Base-by-base conservation (phyloP, 129 eudicot genomes). In the Tanacetum coccineum region DNA sequence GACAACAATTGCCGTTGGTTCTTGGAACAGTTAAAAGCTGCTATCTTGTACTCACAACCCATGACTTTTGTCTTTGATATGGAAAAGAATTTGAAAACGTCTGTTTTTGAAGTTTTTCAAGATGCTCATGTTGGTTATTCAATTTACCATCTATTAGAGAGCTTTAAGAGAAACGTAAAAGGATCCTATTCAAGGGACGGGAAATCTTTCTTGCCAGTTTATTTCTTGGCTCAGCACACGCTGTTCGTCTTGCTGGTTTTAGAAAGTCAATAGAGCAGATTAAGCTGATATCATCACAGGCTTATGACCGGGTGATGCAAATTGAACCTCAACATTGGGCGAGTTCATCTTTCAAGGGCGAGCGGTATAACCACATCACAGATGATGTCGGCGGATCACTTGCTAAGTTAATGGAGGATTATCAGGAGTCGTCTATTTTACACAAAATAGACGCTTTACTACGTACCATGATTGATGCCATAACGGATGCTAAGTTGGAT, bases 151-250 rank as follows among this genome's bases (percentile, higher is more conserved):
- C 84, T 89, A 12, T 3, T 83, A 52, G 86, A 89, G 64, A 81
- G 87, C 68, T 89, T 89, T 59, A 86, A 76, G 73, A 81, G 78
- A 70, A 75, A 70, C 9, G 76, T 64, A 19, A 83, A 64, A 66
- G 90, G 86, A 20, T 93, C 93, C 7, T 88, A 81, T 62, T 64
- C 61, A 21, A 89, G 93, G 53, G 92, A 88, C 45, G 95, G 91
- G 48, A 83, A 81, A 79, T 79, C 77, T 68, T 64, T 74, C 20
- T 77, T 89, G 63, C 90, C 90, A 0, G 68, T 45, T 13, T 54
- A 77, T 72, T 72, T 89, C 71, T 76, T 89, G 63, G 81, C 76
- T 22, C 96, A 57, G 86, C 94, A 17, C 86, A 81, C 96, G n/a
- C n/a, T 8, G 77, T 82, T 74, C 83, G 94, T 13, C 78, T 61